Percentiles rank a stretch among this genome's conserved stretches.
Evolutionary conservation across 2,329 filamentous ascomycete genomes (phyloP).

Genomic region (Cyanodermella asteris): DNA sequence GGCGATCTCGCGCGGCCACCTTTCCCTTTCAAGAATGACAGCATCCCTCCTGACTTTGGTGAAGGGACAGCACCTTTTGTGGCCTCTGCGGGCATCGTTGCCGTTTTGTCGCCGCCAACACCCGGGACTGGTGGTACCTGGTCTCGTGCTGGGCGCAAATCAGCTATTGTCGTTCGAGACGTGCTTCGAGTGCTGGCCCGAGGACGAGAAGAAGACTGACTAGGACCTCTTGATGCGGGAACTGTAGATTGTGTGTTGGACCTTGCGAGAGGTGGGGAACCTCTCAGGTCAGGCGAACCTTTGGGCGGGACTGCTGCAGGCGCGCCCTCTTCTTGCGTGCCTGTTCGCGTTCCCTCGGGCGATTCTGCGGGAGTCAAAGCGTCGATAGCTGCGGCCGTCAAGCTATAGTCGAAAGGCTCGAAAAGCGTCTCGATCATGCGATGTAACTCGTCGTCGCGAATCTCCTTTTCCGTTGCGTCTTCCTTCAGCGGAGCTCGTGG

Average conservation of each 20-base stretch:
- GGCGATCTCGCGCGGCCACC: conserved; percentile 80
- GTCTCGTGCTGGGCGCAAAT: conserved; percentile 79
- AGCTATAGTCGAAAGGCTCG: conserved; percentile 84
- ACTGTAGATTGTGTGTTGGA: conserved; percentile 10
- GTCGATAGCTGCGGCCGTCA: conserved; percentile 32
- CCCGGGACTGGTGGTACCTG: conserved; percentile 80
- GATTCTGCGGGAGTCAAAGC: conserved; percentile 7
- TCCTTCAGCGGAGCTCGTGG: conserved; percentile 79
- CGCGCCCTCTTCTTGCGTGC: conserved; percentile 3
- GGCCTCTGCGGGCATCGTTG: conserved; percentile 46
- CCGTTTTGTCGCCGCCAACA: conserved; percentile 66
- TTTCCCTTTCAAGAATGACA: conserved; percentile 74
- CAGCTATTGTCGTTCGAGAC: conserved; percentile 61
- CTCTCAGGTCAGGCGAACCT: conserved; percentile 2
- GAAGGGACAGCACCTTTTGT: conserved; percentile 18
- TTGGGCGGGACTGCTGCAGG: conserved; percentile 6
- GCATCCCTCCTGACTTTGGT: conserved; percentile 40
- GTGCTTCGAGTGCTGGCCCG: conserved; percentile 46
- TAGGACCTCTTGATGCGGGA: too few relatives aligned
- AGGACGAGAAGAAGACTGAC: too few relatives aligned
- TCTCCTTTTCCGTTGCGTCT: conserved; percentile 86
- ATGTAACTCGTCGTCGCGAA: conserved; percentile 82
- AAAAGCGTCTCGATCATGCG: conserved; percentile 88
- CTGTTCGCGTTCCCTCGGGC: conserved; percentile 8
- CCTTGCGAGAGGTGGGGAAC: conserved; percentile 10